Evolutionary conservation across 257 asterid genomes (phyloP), one percentile per base, ranked within the genome.

Genomic region (Cruciata laevipes): DNA sequence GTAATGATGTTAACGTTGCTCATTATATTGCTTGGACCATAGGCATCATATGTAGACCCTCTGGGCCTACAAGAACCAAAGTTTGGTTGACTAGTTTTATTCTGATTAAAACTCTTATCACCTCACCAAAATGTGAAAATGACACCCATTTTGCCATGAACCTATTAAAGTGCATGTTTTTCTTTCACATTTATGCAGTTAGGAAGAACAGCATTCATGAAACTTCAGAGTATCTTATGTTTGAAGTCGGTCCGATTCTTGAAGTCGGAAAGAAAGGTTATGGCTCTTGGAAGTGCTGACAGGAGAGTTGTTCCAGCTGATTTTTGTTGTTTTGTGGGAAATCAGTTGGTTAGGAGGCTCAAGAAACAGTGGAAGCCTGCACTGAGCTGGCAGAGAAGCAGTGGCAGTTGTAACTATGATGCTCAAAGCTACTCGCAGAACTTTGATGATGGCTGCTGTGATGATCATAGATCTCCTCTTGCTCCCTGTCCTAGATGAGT

Each of bases 341-440:
- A 73, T 25, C 57, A 69, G 71, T 12, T 78, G 53, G 30, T 73
- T 4, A 61, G 78, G 84, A 79, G 70, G 82, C 62, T 80, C 33
- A 73, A 74, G 73, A 73, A 80, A 21, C 69, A 44, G 47, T 80
- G 76, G 82, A 86, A 63, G 71, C 77, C 69, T 31, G 71, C 73
- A 32, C 20, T 77, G 20, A 71, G 64, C 71, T 70, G 72, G 77
- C 63, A 73, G 62, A 74, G 78, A 55, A 67, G 74, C 61, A 40
- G 27, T 25, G 27, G 27, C 16, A 12, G 27, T 53, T 20, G 13
- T 53, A 81, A 65, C 67, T 86, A 86, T 25, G 89, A 83, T 59
- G 78, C 85, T 47, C 71, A 70, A 38, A 86, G 89, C 68, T 86
- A 86, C 74, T 78, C 76, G 60, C 81, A 74, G 67, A 86, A 83